Evolutionary conservation across 257 asterid species (phyloP).

Genomic region (Solanum stenotomum): DNA sequence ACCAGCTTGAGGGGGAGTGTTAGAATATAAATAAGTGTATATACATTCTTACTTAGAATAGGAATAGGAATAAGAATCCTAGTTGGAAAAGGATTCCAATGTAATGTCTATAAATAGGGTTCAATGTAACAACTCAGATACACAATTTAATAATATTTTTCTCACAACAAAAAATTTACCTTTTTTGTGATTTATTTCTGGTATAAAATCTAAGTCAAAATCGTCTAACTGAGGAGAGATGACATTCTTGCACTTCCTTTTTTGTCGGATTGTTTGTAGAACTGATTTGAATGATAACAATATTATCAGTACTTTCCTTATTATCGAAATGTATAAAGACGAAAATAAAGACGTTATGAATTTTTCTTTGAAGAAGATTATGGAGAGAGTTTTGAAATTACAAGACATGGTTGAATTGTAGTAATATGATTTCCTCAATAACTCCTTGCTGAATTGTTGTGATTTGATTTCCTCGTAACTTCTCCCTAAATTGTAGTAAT

Average conservation of each 20-base stretch:
- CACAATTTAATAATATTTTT: background rate
- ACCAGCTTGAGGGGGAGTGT: background rate
- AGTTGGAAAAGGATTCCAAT: background rate
- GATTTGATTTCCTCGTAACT: background rate
- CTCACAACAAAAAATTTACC: background rate
- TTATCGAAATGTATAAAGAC: too few species aligned
- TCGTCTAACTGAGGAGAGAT: background rate
- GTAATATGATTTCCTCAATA: background rate
- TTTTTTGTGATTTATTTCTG: background rate
- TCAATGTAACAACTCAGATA: background rate
- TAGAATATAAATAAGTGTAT: too few species aligned
- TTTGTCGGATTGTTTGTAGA: background rate
- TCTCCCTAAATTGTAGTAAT: background rate
- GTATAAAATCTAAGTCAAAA: background rate
- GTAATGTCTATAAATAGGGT: background rate
- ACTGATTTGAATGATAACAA: background rate
- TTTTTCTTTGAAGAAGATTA: background rate
- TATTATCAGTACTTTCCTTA: too few species aligned
- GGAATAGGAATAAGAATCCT: background rate
- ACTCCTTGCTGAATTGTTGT: background rate
- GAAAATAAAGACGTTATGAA: background rate
- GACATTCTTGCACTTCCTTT: background rate
- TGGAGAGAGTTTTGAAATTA: background rate
- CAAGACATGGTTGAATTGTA: background rate
- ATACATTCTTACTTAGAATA: background rate